Evolutionary conservation across 257 asterid species (phyloP), one percentile per base, ranked within the genome.

Genomic region (Lavandula angustifolia): DNA sequence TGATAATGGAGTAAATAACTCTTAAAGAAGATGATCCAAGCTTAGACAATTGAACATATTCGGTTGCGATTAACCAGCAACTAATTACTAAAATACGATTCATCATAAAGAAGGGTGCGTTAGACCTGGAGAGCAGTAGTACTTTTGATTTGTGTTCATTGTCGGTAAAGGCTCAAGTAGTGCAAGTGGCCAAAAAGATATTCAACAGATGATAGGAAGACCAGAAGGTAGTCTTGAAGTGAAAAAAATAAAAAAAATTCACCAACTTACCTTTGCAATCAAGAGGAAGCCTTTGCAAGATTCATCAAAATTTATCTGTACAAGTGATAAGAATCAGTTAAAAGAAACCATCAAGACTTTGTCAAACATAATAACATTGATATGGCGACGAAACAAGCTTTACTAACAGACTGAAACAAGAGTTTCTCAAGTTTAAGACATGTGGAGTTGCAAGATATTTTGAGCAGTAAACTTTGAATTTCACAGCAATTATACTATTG

Each of bases 281-380:
- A 86, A 92, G 69, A 90, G 86, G 78, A 94, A 94, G 58, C 99
- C 97, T 81, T 94, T 94, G 86, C 99, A 90, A n/a, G 96, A 87
- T 71, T 94, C 99, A 81, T 94, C 99, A 79, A 94, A 94, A 81
- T 83, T 90, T 74, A 87, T 92, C 99, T 94, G 88, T 44, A 53
- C 57, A 71, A 17, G 40, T 69, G 50, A 66, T 29, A 65, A 71
- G 56, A 70, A 69, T 67, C 66, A 37, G 22, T 29, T 68, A 46
- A 52, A 70, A 48, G 75, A 68, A 48, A 63, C n/a, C 60, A 73
- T 62, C 40, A 67, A 46, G 65, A 54, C 64, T 57, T 52, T 43
- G 29, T 62, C 44, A 46, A 33, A 8, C n/a, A n/a, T 22, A 22
- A 0, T 22, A 22, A 22, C 27, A 2, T 22, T 22, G 27, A 2